These are phyloP conservation scores for Botrytis hyacinthi DNA, from an alignment of 2,329 filamentous ascomycete species.

Conservation along the genomic window DNA sequence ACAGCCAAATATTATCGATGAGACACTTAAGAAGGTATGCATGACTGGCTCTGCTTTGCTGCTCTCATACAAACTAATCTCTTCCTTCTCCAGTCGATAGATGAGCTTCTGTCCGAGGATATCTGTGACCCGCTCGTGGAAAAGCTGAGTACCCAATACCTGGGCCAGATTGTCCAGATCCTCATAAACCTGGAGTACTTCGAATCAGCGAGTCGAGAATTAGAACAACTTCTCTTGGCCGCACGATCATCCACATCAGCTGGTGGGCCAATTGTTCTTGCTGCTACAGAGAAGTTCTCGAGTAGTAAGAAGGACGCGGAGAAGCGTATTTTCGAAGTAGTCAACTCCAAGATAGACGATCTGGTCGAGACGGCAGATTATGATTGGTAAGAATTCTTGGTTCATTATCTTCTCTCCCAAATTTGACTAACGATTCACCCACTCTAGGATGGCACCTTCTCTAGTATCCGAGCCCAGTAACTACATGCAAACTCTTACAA, in stretches of 20 bases:
- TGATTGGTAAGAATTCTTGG: conserved; percentile 65
- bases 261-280: conserved; percentile 74
- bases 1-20: conserved; percentile 84
- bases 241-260: conserved; percentile 79
- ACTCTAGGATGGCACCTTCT: conserved; percentile 53
- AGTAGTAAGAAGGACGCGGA: conserved; percentile 93
- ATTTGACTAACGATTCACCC: conserved; percentile 22
- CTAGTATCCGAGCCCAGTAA: conserved; percentile 73
- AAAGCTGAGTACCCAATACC: conserved; percentile 83
- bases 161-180: conserved; percentile 97
- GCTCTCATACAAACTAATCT: not conserved
- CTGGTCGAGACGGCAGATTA: conserved; percentile 96
- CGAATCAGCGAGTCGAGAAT: conserved; percentile 84
- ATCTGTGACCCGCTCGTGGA: conserved; percentile 90
- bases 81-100: conserved; percentile 62
- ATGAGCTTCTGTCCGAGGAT: conserved; percentile 88
- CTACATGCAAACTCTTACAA: conserved; percentile 93
- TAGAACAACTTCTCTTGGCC: conserved; percentile 81
- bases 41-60: conserved; percentile 13
- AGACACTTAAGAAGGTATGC: conserved; percentile 74
- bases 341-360: conserved; percentile 98
- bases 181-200: conserved; percentile 97
- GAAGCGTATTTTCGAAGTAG: conserved; percentile 96
- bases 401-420: not conserved
- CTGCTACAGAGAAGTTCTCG: conserved; percentile 81